Evolutionary conservation across 2,329 filamentous ascomycete genomes (phyloP).

Genomic region (Cadophora sp.): DNA sequence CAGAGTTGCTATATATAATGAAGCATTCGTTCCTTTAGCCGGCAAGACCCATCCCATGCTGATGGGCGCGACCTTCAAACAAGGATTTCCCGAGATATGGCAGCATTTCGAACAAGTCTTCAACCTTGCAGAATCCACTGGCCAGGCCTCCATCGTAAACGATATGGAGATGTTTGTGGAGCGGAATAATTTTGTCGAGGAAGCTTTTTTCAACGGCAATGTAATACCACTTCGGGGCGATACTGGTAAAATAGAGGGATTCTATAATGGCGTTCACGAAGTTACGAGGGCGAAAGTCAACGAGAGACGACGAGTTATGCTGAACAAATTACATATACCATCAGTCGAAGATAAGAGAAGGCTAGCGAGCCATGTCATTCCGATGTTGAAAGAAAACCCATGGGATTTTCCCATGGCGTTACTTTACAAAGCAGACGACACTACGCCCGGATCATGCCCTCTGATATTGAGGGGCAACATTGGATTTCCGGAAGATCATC

Average conservation of each 20-base stretch:
- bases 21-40: slow-evolving; percentile 35
- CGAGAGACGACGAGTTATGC: slow-evolving; percentile 36
- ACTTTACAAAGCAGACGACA: slow-evolving; percentile 38
- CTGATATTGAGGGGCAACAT: slow-evolving; percentile 32
- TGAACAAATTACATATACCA: slow-evolving; percentile 33
- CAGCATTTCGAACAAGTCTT: slow-evolving; percentile 31
- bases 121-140: slow-evolving; percentile 29
- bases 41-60: slow-evolving; percentile 36
- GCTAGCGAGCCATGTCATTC: slow-evolving; percentile 33
- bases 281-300: slow-evolving; percentile 36
- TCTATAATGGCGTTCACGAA: slow-evolving; percentile 38
- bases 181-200: slow-evolving; percentile 36
- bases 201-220: slow-evolving; percentile 40
- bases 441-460: slow-evolving; percentile 16
- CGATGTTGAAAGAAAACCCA: slow-evolving; percentile 34
- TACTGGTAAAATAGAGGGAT: slow-evolving; percentile 36
- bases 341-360: slow-evolving; percentile 18
- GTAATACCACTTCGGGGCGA: slow-evolving; percentile 39
- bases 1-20: slow-evolving; percentile 40
- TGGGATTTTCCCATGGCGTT: slow-evolving; percentile 40
- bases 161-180: slow-evolving; percentile 39
- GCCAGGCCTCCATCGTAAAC: slow-evolving; percentile 32
- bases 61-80: slow-evolving; percentile 33
- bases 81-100: slow-evolving; percentile 36
- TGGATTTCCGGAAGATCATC: slow-evolving; percentile 37